Conservation (phyloP, 176 grass and related monocot genomes). For the Carex cristatella region DNA sequence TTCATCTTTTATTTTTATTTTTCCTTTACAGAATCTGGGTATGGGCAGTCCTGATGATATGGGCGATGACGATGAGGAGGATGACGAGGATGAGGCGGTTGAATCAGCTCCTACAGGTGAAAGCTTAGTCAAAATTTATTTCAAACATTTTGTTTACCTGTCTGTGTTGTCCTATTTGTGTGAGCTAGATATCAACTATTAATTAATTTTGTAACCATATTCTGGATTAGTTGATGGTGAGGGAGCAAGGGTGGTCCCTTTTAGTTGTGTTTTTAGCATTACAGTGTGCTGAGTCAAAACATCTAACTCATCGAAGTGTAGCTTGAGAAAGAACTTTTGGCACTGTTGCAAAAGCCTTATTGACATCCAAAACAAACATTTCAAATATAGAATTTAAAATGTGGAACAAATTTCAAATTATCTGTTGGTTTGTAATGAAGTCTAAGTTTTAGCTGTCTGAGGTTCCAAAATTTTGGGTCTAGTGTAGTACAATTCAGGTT, state of each 20-base stretch:
- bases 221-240: neutral
- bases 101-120: conserved; percentile 47
- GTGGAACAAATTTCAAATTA: neutral
- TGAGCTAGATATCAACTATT: neutral
- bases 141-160: neutral
- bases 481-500: neutral
- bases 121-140: neutral
- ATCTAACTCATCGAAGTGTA: neutral
- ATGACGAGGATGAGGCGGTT: conserved; percentile 41
- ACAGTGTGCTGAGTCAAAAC: neutral
- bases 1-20: conserved; percentile 15
- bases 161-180: neutral
- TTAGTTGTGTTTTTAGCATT: neutral
- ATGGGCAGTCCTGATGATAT: conserved; percentile 70
- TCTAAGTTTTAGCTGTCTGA: neutral
- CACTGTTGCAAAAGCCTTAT: neutral
- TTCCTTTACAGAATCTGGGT: conserved; percentile 55
- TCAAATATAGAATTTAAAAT: neutral
- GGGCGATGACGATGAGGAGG: conserved; percentile 32
- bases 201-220: neutral
- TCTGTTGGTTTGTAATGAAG: neutral
- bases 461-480: neutral
- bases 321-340: neutral
- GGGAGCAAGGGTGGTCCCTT: neutral
- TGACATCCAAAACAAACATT: neutral